A percentile compares a stretch with the other conserved stretches of the same genome.
These are phyloP conservation scores for Oryza longistaminata DNA, from an alignment of 176 grass and related monocot genomes.

Conservation along the genomic window DNA sequence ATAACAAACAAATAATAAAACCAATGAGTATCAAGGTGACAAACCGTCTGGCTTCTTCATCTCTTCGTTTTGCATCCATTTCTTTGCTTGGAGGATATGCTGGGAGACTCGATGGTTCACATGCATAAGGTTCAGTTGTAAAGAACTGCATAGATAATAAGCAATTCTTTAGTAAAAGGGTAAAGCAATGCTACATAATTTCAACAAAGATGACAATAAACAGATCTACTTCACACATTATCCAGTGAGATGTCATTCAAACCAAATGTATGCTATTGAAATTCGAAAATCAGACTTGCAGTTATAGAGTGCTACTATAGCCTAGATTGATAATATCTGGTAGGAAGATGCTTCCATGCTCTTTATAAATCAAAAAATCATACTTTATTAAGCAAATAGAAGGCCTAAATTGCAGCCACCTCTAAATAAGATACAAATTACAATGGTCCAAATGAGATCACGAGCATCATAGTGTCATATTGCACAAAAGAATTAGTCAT, in stretches of 20 bases:
- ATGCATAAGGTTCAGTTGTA: conserved; percentile 75
- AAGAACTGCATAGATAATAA: conserved; percentile 59
- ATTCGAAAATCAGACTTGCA: conserved; percentile 5
- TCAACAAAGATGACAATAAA: conserved; percentile 18
- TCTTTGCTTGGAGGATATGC: conserved; percentile 83
- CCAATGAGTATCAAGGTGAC: conserved; percentile 26
- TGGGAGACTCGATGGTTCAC: conserved; percentile 61
- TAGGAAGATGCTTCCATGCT: conserved; percentile 16
- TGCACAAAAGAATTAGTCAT: conserved; percentile 8
- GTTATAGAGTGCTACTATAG: conserved; percentile 12
- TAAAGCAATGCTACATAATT: conserved; percentile 25
- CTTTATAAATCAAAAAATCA: background rate
- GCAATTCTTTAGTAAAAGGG: conserved; percentile 5
- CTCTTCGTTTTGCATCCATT: conserved; percentile 81
- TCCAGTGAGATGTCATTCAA: conserved; percentile 4
- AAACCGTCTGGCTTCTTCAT: conserved; percentile 86
- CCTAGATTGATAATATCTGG: conserved; percentile 28
- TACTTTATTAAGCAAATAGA: background rate
- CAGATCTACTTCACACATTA: background rate
- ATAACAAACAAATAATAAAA: conserved; percentile 15
- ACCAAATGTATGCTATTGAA: background rate
- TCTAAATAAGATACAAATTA: conserved; percentile 27
- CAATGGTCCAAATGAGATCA: conserved; percentile 9
- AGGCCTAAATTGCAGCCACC: background rate
- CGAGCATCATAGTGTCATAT: conserved; percentile 2